Conservation (phyloP, 2,329 filamentous ascomycete species). For the Epichloe scottii region DNA sequence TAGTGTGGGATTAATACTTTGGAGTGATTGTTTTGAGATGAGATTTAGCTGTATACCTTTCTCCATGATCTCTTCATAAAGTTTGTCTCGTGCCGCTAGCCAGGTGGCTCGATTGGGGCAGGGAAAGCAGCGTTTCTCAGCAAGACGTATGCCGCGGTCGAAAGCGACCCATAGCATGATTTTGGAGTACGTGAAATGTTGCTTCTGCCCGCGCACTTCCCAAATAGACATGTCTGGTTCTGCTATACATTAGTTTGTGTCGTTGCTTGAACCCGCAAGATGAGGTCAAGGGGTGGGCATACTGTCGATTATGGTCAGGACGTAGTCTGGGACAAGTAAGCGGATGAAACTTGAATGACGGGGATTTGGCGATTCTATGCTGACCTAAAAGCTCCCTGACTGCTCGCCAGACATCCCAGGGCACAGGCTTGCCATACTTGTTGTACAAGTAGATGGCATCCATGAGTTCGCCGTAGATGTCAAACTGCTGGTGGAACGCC, state of each 20-base stretch:
- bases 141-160: slow-evolving; percentile 59
- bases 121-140: slow-evolving; percentile 63
- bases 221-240: slow-evolving; percentile 72
- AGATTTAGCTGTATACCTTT: slow-evolving; percentile 30
- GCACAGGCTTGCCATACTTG: slow-evolving; percentile 64
- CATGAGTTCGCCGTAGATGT: slow-evolving; percentile 70
- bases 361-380: background rate
- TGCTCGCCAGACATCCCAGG: slow-evolving; percentile 64
- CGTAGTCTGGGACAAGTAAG: slow-evolving; percentile 40
- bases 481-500: slow-evolving; percentile 63
- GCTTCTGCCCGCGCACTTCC: slow-evolving; percentile 65
- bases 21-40: background rate
- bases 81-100: slow-evolving; percentile 50
- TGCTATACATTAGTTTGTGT: slow-evolving; percentile 11
- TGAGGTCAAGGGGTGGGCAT: slow-evolving; percentile 10
- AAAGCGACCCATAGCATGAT: slow-evolving; percentile 76
- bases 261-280: background rate
- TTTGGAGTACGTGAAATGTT: slow-evolving; percentile 72
- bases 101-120: slow-evolving; percentile 58
- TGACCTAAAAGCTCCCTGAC: slow-evolving; percentile 52
- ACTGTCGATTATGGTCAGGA: slow-evolving; percentile 52
- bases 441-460: slow-evolving; percentile 69
- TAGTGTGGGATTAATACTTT: background rate
- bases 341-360: background rate
- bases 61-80: slow-evolving; percentile 70